Evolutionary conservation across 148 eudicot genomes (phyloP).

Genomic region (Salicornia ramosissima): DNA sequence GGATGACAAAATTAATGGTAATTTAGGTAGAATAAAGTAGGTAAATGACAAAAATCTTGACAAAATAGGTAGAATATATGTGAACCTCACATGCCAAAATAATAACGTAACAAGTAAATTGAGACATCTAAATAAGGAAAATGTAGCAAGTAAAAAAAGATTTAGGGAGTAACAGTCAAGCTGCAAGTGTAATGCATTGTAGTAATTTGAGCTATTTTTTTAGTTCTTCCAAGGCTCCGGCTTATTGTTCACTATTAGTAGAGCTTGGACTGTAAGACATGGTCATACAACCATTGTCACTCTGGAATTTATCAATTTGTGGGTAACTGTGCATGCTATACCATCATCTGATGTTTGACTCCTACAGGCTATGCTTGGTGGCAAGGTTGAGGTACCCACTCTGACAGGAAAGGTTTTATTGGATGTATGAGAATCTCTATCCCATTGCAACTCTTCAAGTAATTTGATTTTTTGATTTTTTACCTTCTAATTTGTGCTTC

Average conservation of each 20-base stretch:
- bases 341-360: slow-evolving; percentile 13
- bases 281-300: neutral
- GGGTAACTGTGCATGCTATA: neutral
- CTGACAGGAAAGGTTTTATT: slow-evolving; percentile 50
- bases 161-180: too few species aligned
- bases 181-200: neutral
- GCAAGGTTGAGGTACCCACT: slow-evolving; percentile 82
- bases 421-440: slow-evolving; percentile 49
- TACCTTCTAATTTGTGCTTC: neutral
- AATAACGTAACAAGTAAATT: too few species aligned
- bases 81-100: too few species aligned
- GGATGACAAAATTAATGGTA: too few species aligned
- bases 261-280: neutral
- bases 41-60: too few species aligned
- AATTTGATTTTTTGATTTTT: neutral
- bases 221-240: neutral
- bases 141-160: too few species aligned
- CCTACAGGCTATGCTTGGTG: slow-evolving; percentile 89
- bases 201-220: neutral
- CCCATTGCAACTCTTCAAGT: neutral
- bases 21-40: too few species aligned
- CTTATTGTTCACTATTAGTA: neutral
- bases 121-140: too few species aligned
- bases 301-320: neutral
- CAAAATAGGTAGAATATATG: too few species aligned